Percentiles rank a stretch among this genome's conserved stretches.
phyloP scores from a whole-genome alignment of 495 filamentous ascomycete species.

The Lentithecium fluviatile region DNA sequence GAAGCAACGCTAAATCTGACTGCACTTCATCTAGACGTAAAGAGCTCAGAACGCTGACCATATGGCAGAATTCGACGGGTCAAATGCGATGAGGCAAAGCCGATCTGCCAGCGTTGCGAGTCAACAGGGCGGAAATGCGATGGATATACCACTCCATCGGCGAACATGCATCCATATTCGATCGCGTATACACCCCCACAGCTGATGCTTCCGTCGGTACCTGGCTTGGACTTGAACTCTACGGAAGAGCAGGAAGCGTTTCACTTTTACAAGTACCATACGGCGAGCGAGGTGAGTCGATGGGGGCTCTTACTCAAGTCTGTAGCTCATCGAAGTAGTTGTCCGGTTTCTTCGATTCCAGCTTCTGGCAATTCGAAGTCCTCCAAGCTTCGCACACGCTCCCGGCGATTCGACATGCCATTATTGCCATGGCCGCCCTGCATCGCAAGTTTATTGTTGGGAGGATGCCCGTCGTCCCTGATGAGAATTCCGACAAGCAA shows the following conservation, averaged over 20 bases:
- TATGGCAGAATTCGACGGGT: slow-evolving; percentile 27
- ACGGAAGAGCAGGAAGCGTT: slow-evolving; percentile 44
- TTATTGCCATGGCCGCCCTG: slow-evolving; percentile 45
- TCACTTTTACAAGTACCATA: slow-evolving; percentile 41
- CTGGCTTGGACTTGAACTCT: slow-evolving; percentile 3
- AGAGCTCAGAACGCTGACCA: neutral
- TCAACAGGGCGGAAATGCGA: slow-evolving; percentile 33
- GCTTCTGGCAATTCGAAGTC: slow-evolving; percentile 47
- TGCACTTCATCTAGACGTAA: neutral
- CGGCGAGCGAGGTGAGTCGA: too few relatives aligned
- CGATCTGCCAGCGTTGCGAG: slow-evolving; percentile 24
- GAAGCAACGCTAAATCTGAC: neutral
- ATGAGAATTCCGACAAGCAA: slow-evolving; percentile 23
- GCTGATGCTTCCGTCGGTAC: neutral
- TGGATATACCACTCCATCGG: slow-evolving; percentile 19
- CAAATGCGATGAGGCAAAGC: slow-evolving; percentile 35
- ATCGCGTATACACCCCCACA: neutral
- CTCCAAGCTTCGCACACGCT: slow-evolving; percentile 44
- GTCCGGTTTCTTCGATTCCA: slow-evolving; percentile 45
- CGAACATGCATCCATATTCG: neutral
- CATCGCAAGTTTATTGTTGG: slow-evolving; percentile 32
- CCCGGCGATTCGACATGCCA: slow-evolving; percentile 47
- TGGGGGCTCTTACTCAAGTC: too few relatives aligned
- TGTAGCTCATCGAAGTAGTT: slow-evolving; percentile 39
- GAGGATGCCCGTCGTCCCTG: slow-evolving; percentile 14